These are phyloP conservation scores for Limnanthes douglasii DNA, from an alignment of 345 rosid species.

Conservation along the genomic window DNA sequence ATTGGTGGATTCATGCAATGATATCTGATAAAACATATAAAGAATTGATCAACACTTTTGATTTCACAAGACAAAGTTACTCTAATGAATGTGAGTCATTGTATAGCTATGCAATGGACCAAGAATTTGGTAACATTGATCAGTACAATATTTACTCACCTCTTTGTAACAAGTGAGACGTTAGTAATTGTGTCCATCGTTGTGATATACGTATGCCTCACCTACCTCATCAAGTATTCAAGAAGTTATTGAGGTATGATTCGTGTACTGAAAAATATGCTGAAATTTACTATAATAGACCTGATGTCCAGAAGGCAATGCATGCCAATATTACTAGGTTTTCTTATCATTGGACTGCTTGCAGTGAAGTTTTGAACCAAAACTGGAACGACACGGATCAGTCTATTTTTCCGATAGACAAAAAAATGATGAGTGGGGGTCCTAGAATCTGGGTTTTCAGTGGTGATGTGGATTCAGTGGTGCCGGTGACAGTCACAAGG, in stretches of 20 bases:
- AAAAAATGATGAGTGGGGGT: slow-evolving; percentile 47
- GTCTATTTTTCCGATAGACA: slow-evolving; percentile 47
- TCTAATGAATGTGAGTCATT: slow-evolving; percentile 82
- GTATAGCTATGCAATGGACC: slow-evolving; percentile 84
- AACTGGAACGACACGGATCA: slow-evolving; percentile 38
- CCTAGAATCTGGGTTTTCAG: slow-evolving; percentile 51
- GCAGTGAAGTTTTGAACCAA: slow-evolving; percentile 33
- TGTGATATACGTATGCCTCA: slow-evolving; percentile 31
- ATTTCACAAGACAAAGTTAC: slow-evolving; percentile 61
- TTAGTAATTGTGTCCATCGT: slow-evolving; percentile 21
- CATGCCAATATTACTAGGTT: slow-evolving; percentile 61
- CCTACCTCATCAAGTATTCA: slow-evolving; percentile 30
- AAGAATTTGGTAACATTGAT: slow-evolving; percentile 78
- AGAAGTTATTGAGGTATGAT: slow-evolving; percentile 71
- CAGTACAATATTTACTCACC: slow-evolving; percentile 57
- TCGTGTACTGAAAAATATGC: slow-evolving; percentile 98
- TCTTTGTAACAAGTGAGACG: slow-evolving; percentile 24
- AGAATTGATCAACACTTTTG: slow-evolving; percentile 71
- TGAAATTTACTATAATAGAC: slow-evolving; percentile 82
- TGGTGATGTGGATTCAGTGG: slow-evolving; percentile 66
- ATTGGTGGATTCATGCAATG: slow-evolving; percentile 99
- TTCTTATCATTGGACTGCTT: slow-evolving; percentile 48
- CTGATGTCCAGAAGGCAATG: slow-evolving; percentile 77
- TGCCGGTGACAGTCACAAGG: slow-evolving; percentile 65
- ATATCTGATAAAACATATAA: slow-evolving; percentile 76